Percentiles rank a stretch among this genome's conserved stretches.
Evolutionary conservation across 192 early-diverging fungal genomes (phyloP).

Genomic region (Spinellus fusiger): DNA sequence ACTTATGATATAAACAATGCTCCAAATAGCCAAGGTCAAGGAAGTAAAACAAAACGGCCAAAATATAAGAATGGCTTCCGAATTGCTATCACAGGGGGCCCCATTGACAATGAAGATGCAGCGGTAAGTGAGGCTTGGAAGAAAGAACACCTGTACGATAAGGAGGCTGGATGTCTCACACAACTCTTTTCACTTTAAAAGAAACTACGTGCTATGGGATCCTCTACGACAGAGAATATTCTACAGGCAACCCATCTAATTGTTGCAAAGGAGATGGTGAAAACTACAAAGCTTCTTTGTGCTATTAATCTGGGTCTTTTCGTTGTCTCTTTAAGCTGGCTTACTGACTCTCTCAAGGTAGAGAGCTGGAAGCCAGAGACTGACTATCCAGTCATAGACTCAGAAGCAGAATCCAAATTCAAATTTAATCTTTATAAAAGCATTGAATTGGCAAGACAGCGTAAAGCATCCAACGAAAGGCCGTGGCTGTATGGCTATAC

Average conservation of each 20-base stretch:
- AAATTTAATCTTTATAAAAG: slow-evolving; percentile 5
- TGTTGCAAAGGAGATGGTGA: neutral
- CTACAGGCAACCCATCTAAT: slow-evolving; percentile 7
- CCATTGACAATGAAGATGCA: too few species aligned
- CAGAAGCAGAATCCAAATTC: slow-evolving; percentile 4
- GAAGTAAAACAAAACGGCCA: too few species aligned
- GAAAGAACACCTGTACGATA: too few species aligned
- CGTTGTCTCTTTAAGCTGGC: slow-evolving; percentile 6
- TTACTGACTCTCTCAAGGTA: neutral
- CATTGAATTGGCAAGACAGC: neutral
- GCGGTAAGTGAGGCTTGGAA: too few species aligned
- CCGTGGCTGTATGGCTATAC: slow-evolving; percentile 3
- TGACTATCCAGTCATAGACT: slow-evolving; percentile 7
- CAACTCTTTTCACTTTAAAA: too few species aligned
- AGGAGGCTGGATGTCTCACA: too few species aligned
- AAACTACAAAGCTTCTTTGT: slow-evolving; percentile 17
- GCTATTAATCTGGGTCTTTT: slow-evolving; percentile 15
- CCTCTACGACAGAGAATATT: neutral
- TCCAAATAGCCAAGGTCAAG: too few species aligned
- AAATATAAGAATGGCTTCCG: too few species aligned
- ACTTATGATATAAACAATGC: too few species aligned
- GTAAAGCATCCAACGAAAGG: neutral
- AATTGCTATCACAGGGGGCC: too few species aligned
- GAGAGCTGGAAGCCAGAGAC: neutral
- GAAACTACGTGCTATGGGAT: neutral